Evolutionary conservation across 768 basidiomycete species (phyloP), one percentile per base, ranked within the genome.

Genomic region (Mycena vitilis): DNA sequence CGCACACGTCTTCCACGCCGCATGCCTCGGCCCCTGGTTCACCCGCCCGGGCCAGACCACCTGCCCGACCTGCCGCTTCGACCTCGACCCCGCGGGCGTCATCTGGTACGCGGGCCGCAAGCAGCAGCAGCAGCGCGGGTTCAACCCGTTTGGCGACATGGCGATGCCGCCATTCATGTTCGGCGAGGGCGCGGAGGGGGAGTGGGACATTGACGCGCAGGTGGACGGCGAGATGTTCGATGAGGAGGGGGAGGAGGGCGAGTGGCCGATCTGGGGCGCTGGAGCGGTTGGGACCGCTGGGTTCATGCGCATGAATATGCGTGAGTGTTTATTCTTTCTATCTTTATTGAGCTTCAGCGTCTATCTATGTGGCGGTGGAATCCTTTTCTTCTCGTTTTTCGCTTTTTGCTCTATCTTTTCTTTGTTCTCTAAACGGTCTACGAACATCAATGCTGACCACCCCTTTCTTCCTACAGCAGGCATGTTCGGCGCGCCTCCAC

Each of bases 1-100:
- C 74, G 87, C 92, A 11, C 93, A 95, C 76, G 88, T 92, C 59
- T 95, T 94, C 81, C 93, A 95, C 71, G 86, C 91, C 1, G 83
- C 88, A 0, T 95, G 93, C 78, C 85, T 95, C 42, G 76, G 91
- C 13, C 93, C 93, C 1, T 95, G 93, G 93, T 95, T 95, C 77
- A 87, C 93, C 4, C 83, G 91, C 65, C 91, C 92, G 12, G 85
- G 83, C 49, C 91, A 91, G 71, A 94, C 93, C 22, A 94, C 93
- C 2, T 95, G 93, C 71, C 93, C 93, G 0, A 92, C 91, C 0
- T 95, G 93, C 78, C 81, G 93, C 70, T 95, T 95, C 73, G 89
- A 95, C 70, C 87, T 95, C 61, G 93, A 95, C 74, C 93, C 93
- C 0, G 89, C 93, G 63, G 89, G 89, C 64, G 77, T 94, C 37